A percentile compares a stretch with the other conserved stretches of the same genome.
Conservation (phyloP, 495 filamentous ascomycete species). For the Xylaria bambusicola region DNA sequence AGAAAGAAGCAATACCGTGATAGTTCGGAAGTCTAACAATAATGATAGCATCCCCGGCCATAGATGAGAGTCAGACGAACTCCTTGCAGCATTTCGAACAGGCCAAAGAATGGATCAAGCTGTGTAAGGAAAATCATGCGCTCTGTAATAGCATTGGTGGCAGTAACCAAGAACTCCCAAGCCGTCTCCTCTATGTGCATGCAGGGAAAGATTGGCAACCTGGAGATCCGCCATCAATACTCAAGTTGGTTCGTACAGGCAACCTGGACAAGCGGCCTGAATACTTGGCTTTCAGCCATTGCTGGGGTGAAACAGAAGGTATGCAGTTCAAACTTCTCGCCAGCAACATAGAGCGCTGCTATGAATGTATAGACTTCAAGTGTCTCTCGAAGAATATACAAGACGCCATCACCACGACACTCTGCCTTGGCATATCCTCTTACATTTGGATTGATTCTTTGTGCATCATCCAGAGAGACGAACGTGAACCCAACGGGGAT, state of each 20-base stretch:
- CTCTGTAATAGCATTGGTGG: background rate
- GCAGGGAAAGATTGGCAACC: background rate
- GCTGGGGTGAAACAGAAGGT: constrained; percentile 8
- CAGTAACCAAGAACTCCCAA: background rate
- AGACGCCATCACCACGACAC: background rate
- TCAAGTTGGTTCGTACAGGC: background rate
- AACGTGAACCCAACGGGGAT: too few species aligned
- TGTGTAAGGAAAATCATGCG: background rate
- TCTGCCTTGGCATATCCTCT: background rate
- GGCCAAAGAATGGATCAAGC: background rate
- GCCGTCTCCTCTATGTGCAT: background rate
- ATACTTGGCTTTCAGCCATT: constrained; percentile 20
- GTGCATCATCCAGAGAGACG: too few species aligned
- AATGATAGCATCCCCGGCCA: too few species aligned
- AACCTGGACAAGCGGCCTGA: background rate
- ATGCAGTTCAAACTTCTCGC: constrained; percentile 9
- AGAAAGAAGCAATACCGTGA: too few species aligned
- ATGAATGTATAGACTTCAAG: background rate
- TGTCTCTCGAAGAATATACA: background rate
- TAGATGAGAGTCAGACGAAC: background rate
- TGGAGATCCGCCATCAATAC: background rate
- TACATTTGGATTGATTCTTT: background rate
- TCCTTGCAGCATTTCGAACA: background rate
- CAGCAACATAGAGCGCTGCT: background rate
- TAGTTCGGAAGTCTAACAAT: too few species aligned